These are phyloP conservation scores for Hibiscus syriacus DNA, from an alignment of 345 rosid species.

Conservation along the genomic window DNA sequence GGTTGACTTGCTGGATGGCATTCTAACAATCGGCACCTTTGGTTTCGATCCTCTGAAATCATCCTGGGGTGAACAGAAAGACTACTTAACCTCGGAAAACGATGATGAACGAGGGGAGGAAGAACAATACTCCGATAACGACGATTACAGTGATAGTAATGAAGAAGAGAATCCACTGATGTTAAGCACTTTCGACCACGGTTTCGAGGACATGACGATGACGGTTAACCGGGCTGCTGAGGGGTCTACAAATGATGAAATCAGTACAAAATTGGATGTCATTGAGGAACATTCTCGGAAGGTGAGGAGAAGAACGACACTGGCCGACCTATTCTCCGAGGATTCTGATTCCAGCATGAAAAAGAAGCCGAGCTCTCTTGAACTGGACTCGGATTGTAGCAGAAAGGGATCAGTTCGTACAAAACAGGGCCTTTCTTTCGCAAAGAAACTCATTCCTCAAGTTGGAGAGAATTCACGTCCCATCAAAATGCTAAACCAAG, in stretches of 20 bases:
- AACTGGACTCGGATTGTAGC: constrained; percentile 14
- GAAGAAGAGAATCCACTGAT: constrained; percentile 66
- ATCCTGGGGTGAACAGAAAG: constrained; percentile 22
- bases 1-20: constrained; percentile 60
- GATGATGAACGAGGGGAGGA: constrained; percentile 13
- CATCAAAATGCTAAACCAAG: constrained; percentile 50
- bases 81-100: constrained; percentile 17
- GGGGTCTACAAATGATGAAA: constrained; percentile 2
- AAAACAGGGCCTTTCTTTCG: constrained; percentile 35
- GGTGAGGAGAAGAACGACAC: constrained; percentile 53
- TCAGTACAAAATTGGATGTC: constrained; percentile 4
- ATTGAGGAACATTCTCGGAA: constrained; percentile 19
- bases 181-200: constrained; percentile 24
- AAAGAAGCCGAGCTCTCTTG: constrained; percentile 25
- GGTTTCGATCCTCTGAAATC: constrained; percentile 56
- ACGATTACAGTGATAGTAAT: constrained; percentile 20
- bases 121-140: not conserved
- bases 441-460: constrained; percentile 54
- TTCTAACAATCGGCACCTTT: constrained; percentile 83
- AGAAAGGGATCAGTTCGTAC: constrained; percentile 20
- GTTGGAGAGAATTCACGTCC: constrained; percentile 50
- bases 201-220: constrained; percentile 14
- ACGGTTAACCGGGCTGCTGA: constrained; percentile 15
- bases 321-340: constrained; percentile 68
- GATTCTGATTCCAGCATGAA: constrained; percentile 20